A percentile compares a stretch with the other conserved stretches of the same genome.
phyloP scores from a whole-genome alignment of 2,329 filamentous ascomycete species.

The Amylocarpus encephaloides region DNA sequence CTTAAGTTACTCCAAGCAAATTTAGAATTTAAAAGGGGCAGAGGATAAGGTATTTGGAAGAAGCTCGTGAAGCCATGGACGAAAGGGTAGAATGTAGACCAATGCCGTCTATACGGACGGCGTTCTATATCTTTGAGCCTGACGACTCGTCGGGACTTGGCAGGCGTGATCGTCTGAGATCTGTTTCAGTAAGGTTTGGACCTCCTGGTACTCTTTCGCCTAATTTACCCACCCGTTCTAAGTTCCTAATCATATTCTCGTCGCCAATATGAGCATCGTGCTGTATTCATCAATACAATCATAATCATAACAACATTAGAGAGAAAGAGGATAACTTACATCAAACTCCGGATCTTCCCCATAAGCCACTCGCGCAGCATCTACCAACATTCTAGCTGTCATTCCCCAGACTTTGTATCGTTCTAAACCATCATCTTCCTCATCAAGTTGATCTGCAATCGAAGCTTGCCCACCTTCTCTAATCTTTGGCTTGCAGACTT shows the following conservation, averaged over 20 bases:
- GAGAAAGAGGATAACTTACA: constrained; percentile 38
- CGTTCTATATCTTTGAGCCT: constrained; percentile 8
- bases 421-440: constrained; percentile 40
- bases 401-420: constrained; percentile 90
- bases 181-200: constrained; percentile 44
- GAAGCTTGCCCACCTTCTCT: constrained; percentile 38
- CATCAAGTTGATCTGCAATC: constrained; percentile 39
- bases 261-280: constrained; percentile 37
- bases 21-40: too few species aligned
- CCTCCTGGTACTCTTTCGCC: constrained; percentile 42
- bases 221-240: constrained; percentile 51
- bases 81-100: too few species aligned
- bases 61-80: too few species aligned
- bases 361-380: constrained; percentile 81
- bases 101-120: too few species aligned
- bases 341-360: constrained; percentile 79
- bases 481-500: constrained; percentile 52
- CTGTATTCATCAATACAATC: constrained; percentile 10
- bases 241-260: constrained; percentile 54
- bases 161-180: constrained; percentile 36
- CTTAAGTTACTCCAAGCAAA: too few species aligned
- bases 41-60: too few species aligned
- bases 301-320: constrained; percentile 7
- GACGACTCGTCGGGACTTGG: background rate
- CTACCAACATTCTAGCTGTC: constrained; percentile 86